Conservation (phyloP, 139 green algal genomes). For the Yamagishiella unicocca region DNA sequence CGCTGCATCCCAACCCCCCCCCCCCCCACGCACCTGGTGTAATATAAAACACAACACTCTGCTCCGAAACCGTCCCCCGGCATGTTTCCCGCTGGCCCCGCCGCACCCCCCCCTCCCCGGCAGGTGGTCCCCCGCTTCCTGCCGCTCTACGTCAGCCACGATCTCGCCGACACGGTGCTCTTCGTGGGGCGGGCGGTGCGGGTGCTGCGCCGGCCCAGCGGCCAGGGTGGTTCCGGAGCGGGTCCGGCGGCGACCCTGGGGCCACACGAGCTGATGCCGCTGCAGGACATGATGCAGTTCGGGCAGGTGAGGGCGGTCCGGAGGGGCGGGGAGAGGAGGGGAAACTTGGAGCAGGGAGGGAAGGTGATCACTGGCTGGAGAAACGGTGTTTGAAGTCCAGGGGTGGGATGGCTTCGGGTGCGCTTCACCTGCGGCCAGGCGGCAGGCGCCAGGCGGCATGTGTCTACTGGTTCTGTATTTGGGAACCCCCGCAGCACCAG, state of each 20-base stretch:
- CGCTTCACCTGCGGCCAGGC: too few species aligned
- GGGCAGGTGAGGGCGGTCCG: slow-evolving; percentile 3
- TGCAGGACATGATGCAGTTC: slow-evolving; percentile 56
- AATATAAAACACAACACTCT: too few species aligned
- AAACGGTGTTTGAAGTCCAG: too few species aligned
- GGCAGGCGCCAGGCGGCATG: too few species aligned
- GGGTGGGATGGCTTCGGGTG: too few species aligned
- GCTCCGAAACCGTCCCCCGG: not conserved
- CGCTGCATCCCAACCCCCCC: too few species aligned
- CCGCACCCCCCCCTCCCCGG: not conserved
- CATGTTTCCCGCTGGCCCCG: not conserved
- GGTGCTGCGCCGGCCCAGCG: slow-evolving; percentile 72
- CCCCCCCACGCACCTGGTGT: too few species aligned
- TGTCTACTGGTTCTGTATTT: too few species aligned
- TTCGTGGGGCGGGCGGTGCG: slow-evolving; percentile 91
- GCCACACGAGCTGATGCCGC: slow-evolving; percentile 62
- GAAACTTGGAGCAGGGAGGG: too few species aligned
- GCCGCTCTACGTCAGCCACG: slow-evolving; percentile 68
- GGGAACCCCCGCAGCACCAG: too few species aligned
- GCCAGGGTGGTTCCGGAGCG: not conserved
- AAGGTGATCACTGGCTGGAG: too few species aligned
- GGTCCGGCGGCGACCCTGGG: not conserved
- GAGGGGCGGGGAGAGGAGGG: not conserved
- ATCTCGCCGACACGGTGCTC: slow-evolving; percentile 73
- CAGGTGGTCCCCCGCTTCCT: slow-evolving; percentile 68